phyloP scores from a whole-genome alignment of 129 eudicot genomes.

The Escallonia herrerae region DNA sequence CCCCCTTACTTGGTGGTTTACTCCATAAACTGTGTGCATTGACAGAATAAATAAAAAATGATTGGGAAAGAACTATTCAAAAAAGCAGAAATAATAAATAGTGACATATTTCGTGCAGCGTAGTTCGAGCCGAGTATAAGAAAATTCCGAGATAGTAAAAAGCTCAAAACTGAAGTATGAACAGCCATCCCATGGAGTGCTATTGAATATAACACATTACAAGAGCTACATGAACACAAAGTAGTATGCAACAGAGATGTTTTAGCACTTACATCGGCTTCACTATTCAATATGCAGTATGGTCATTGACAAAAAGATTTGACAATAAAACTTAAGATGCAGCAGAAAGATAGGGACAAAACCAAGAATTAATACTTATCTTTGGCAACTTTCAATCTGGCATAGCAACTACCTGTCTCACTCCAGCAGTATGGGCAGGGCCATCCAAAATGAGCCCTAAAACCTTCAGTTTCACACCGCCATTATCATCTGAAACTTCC shows the following conservation, averaged over 20 bases:
- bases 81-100: too few species aligned
- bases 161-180: background rate
- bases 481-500: conserved; percentile 75
- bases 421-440: conserved; percentile 88
- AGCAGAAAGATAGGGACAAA: background rate
- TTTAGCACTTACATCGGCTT: background rate
- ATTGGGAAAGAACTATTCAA: background rate
- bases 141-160: background rate
- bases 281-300: background rate
- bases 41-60: background rate
- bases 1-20: too few species aligned
- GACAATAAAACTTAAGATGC: background rate
- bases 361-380: background rate
- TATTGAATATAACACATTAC: background rate
- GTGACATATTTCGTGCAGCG: background rate
- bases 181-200: background rate
- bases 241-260: background rate
- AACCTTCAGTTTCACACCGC: conserved; percentile 67
- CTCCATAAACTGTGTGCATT: background rate
- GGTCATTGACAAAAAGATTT: too few species aligned
- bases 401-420: conserved; percentile 55
- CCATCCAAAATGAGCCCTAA: conserved; percentile 92
- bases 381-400: background rate
- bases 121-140: too few species aligned
- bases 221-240: background rate